phyloP scores from a whole-genome alignment of 83 land plant genomes.

The Picea mariana region DNA sequence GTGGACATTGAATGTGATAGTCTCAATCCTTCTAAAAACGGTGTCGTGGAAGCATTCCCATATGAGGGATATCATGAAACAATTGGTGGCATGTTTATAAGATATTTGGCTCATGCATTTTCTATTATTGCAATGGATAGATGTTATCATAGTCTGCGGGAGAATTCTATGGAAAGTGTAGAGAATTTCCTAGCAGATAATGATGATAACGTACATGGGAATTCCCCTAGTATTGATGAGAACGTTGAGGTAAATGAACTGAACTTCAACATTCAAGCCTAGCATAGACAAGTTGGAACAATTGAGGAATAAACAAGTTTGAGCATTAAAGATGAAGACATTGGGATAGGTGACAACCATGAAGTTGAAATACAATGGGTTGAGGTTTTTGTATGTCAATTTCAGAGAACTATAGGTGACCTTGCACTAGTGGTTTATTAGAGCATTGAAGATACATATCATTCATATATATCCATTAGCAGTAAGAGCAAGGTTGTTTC shows the following conservation, averaged over 20 bases:
- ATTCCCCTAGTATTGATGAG: slow-evolving; percentile 47
- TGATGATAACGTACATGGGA: slow-evolving; percentile 57
- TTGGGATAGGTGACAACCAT: slow-evolving; percentile 92
- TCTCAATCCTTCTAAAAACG: too few relatives aligned
- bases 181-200: slow-evolving; percentile 77
- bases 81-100: slow-evolving; percentile 27
- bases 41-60: slow-evolving; percentile 14
- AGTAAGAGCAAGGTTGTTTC: too few relatives aligned
- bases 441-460: too few relatives aligned
- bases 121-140: slow-evolving; percentile 95
- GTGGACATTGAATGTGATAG: too few relatives aligned
- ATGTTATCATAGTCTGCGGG: slow-evolving; percentile 51
- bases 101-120: slow-evolving; percentile 70
- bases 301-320: slow-evolving; percentile 51
- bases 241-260: slow-evolving; percentile 48
- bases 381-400: slow-evolving; percentile 60
- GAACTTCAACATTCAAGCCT: slow-evolving; percentile 72
- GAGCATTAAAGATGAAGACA: slow-evolving; percentile 78
- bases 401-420: slow-evolving; percentile 77
- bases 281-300: slow-evolving; percentile 65
- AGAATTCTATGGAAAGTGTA: slow-evolving; percentile 96
- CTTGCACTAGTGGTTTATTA: slow-evolving; percentile 45
- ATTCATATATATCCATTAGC: too few relatives aligned
- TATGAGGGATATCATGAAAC: slow-evolving; percentile 41
- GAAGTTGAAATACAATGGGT: slow-evolving; percentile 90